Conservation (phyloP, 2,329 filamentous ascomycete species). For the Aureobasidium sp. region DNA sequence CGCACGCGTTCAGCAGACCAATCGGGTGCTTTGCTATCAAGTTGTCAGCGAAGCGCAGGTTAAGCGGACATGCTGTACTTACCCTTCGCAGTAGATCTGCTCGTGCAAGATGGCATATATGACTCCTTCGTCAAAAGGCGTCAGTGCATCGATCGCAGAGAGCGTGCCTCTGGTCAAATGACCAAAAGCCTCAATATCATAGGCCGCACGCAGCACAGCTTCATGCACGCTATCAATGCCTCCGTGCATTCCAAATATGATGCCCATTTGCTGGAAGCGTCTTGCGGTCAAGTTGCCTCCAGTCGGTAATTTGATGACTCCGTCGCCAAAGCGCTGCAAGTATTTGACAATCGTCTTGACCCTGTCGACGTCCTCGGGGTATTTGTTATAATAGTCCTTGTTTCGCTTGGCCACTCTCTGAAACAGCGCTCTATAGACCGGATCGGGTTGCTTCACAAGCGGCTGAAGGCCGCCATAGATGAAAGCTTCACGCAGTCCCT, state of each 20-base stretch:
- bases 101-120: slow-evolving; percentile 87
- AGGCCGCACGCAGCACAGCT: slow-evolving; percentile 60
- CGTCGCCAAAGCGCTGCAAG: slow-evolving; percentile 50
- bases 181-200: slow-evolving; percentile 70
- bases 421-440: slow-evolving; percentile 69
- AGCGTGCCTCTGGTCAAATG: slow-evolving; percentile 67
- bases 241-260: slow-evolving; percentile 71
- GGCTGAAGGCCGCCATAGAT: slow-evolving; percentile 78
- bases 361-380: slow-evolving; percentile 65
- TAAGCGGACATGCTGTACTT: slow-evolving; percentile 21
- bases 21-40: slow-evolving; percentile 46
- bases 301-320: slow-evolving; percentile 59
- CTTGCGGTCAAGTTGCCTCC: slow-evolving; percentile 67
- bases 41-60: neutral
- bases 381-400: slow-evolving; percentile 74
- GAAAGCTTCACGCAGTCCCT: slow-evolving; percentile 74
- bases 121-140: slow-evolving; percentile 66
- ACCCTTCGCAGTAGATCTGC: slow-evolving; percentile 72
- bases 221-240: slow-evolving; percentile 70
- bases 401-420: slow-evolving; percentile 65
- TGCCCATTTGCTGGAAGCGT: slow-evolving; percentile 70
- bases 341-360: slow-evolving; percentile 61
- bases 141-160: slow-evolving; percentile 57
- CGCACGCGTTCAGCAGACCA: slow-evolving; percentile 70
- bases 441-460: slow-evolving; percentile 61